These are phyloP conservation scores for Candida albicans DNA, from an alignment of 1,139 yeast species.

Conservation along the genomic window DNA sequence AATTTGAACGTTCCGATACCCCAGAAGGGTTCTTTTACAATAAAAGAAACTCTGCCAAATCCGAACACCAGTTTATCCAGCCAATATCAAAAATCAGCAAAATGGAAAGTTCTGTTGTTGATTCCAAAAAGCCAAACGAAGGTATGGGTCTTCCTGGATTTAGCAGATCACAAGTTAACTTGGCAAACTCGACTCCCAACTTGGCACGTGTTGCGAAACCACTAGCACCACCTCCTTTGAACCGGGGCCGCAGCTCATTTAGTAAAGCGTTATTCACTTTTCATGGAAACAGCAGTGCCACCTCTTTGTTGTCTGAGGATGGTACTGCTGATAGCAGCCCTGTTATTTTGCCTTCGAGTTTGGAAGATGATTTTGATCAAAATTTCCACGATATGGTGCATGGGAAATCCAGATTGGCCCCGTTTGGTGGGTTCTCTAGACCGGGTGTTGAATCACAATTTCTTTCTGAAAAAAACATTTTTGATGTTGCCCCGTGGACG, in stretches of 20 bases:
- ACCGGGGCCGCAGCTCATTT: slow-evolving; percentile 20
- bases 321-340: slow-evolving; percentile 9
- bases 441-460: slow-evolving; percentile 49
- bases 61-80: slow-evolving; percentile 34
- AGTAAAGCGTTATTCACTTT: slow-evolving; percentile 21
- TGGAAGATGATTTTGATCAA: slow-evolving; percentile 23
- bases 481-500: slow-evolving; percentile 75
- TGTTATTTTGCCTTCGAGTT: slow-evolving; percentile 8
- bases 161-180: slow-evolving; percentile 28
- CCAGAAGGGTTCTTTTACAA: slow-evolving; percentile 33
- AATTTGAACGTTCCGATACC: slow-evolving; percentile 13
- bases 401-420: slow-evolving; percentile 48
- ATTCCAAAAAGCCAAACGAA: slow-evolving; percentile 29
- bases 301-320: slow-evolving; percentile 31
- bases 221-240: slow-evolving; percentile 12
- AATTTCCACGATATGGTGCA: slow-evolving; percentile 32
- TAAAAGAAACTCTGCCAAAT: slow-evolving; percentile 7
- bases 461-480: slow-evolving; percentile 50
- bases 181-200: slow-evolving; percentile 21
- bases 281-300: slow-evolving; percentile 30
- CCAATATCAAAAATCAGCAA: slow-evolving; percentile 40
- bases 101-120: slow-evolving; percentile 41
- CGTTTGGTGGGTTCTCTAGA: slow-evolving; percentile 75
- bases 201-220: slow-evolving; percentile 15
- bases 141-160: slow-evolving; percentile 42